Conservation (phyloP, 2,329 filamentous ascomycete genomes). For the Ascochyta viciae-villosae region DNA sequence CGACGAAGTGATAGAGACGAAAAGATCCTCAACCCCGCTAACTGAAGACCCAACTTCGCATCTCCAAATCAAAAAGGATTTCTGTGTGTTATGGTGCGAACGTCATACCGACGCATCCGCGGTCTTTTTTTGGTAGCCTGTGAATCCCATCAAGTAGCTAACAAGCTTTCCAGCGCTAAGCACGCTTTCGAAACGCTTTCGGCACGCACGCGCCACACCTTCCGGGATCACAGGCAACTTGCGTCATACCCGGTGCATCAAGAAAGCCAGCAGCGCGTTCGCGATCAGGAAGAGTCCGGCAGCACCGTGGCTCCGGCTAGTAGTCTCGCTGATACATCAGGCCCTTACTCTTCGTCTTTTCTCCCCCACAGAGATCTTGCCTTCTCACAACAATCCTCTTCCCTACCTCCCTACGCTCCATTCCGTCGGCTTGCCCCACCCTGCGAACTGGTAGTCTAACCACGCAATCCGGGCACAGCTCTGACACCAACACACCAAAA, state of each 20-base stretch:
- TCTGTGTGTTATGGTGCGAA: neutral
- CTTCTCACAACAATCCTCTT: slow-evolving; percentile 1
- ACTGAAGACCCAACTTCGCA: neutral
- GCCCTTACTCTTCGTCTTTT: slow-evolving; percentile 2
- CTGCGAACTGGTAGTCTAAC: slow-evolving; percentile 37
- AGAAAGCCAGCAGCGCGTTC: slow-evolving; percentile 11
- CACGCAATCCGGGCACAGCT: slow-evolving; percentile 35
- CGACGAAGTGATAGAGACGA: neutral
- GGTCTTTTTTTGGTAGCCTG: slow-evolving; percentile 3
- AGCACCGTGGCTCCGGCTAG: slow-evolving; percentile 7
- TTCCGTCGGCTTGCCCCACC: slow-evolving; percentile 36
- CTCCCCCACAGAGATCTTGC: slow-evolving; percentile 4
- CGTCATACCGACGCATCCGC: slow-evolving; percentile 20
- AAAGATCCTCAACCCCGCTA: neutral
- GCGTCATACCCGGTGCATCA: slow-evolving; percentile 21
- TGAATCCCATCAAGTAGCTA: slow-evolving; percentile 4
- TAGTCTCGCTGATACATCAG: slow-evolving; percentile 9
- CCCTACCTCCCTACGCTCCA: slow-evolving; percentile 5
- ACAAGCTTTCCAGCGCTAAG: slow-evolving; percentile 17
- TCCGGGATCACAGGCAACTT: slow-evolving; percentile 13
- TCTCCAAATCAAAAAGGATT: neutral
- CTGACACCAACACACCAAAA: slow-evolving; percentile 23
- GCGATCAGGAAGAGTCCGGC: slow-evolving; percentile 7
- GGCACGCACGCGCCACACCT: slow-evolving; percentile 19
- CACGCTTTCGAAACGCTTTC: slow-evolving; percentile 7